phyloP scores from a whole-genome alignment of 1,284 basidiomycete species.

The Sutorius eximius region DNA sequence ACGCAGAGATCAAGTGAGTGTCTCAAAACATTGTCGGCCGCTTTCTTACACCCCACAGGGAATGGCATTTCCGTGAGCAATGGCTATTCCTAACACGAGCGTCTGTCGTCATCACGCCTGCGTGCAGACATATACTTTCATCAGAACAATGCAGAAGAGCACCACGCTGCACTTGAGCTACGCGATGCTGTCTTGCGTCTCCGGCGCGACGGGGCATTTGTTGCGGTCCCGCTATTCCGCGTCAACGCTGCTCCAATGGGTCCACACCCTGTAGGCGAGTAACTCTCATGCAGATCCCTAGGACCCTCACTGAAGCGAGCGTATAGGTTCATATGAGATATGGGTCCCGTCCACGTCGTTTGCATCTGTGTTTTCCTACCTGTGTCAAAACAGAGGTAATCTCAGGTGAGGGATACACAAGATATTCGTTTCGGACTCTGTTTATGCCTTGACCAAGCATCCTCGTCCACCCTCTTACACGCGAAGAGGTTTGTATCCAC shows the following conservation, averaged over 20 bases:
- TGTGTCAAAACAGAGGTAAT: constrained; percentile 62
- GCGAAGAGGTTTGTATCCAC: constrained; percentile 51
- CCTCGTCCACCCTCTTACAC: constrained; percentile 69
- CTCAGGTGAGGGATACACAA: constrained; percentile 50
- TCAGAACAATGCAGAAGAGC: constrained; percentile 61
- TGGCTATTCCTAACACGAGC: not conserved
- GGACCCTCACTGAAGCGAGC: not conserved
- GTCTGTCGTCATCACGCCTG: not conserved
- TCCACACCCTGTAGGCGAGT: constrained; percentile 72
- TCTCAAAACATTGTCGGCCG: not conserved
- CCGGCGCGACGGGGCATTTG: constrained; percentile 69
- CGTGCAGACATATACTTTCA: constrained; percentile 72
- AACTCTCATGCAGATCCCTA: not conserved
- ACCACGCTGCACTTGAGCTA: constrained; percentile 62
- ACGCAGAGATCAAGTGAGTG: constrained; percentile 64
- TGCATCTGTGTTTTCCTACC: constrained; percentile 67
- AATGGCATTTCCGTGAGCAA: constrained; percentile 74
- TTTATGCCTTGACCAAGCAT: constrained; percentile 30
- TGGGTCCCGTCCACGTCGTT: constrained; percentile 76
- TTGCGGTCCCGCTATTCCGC: constrained; percentile 70
- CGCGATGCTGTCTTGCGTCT: constrained; percentile 69
- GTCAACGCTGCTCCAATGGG: constrained; percentile 69
- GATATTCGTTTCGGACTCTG: not conserved
- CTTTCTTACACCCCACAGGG: constrained; percentile 39
- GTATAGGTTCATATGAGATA: constrained; percentile 72